A percentile compares a stretch with the other conserved stretches of the same genome.
phyloP scores from a whole-genome alignment of 2,329 filamentous ascomycete species.

The Pestalotiopsis sp. region DNA sequence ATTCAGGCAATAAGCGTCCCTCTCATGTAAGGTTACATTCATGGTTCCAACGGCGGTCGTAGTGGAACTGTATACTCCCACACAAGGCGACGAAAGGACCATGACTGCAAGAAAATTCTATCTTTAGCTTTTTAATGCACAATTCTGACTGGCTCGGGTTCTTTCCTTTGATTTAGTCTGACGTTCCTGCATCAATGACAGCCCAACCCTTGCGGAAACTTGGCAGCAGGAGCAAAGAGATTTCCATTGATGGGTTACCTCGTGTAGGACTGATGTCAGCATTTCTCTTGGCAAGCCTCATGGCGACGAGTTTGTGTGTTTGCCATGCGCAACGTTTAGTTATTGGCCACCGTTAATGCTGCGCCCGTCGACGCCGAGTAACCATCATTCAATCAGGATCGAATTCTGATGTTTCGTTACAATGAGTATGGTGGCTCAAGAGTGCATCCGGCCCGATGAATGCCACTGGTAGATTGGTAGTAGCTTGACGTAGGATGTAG shows the following conservation, averaged over 20 bases:
- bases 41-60: not conserved
- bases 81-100: not conserved
- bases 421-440: not conserved
- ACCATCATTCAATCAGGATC: not conserved
- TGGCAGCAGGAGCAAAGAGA: not conserved
- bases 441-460: not conserved
- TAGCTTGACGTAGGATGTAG: too few species aligned
- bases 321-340: not conserved
- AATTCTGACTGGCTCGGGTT: not conserved
- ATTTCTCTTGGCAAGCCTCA: not conserved
- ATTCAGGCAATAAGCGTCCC: not conserved
- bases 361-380: not conserved
- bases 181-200: not conserved
- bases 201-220: not conserved
- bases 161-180: not conserved
- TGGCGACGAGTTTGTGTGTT: not conserved
- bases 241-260: not conserved
- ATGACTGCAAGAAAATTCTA: not conserved
- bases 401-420: not conserved
- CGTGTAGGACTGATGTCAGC: constrained; percentile 9
- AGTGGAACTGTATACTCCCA: not conserved
- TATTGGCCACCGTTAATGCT: not conserved
- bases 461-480: not conserved
- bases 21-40: not conserved
- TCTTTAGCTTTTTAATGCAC: not conserved